Evolutionary conservation across 441 rosid genomes (phyloP), one percentile per base, ranked within the genome.

Genomic region (Brassica hybrid): DNA sequence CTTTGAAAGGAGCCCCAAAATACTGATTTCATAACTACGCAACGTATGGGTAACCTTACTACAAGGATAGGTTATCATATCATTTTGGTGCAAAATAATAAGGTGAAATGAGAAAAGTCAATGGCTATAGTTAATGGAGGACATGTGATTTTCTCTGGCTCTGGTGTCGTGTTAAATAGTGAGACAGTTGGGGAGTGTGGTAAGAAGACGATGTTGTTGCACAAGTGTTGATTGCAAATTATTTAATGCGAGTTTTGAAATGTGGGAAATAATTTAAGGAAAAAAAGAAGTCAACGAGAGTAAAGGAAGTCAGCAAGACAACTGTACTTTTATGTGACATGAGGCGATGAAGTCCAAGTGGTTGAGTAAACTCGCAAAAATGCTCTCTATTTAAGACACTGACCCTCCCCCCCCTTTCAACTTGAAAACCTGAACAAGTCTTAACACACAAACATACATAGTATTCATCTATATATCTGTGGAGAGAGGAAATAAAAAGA

Each of bases 91-190:
- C 64, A 60, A 36, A 41, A 9, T 52, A 32, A 32, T 52, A 32
- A 32, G 10, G 9, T 43, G 45, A 19, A 27, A n/a, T 14, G 23
- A 61, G 60, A 58, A 64, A 77, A 77, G 80, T 77, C 76, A 77
- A 77, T 54, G 80, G 71, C 61, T 77, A 50, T 48, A 13, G 38
- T 69, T 41, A 77, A 71, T 64, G 80, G 65, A 71, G 80, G 45
- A 70, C 3, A 76, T 70, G 71, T 71, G 80, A 34, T 69, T 64
- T 21, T 32, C 34, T 60, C 36, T 25, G 65, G 10, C 38, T 63
- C 41, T 27, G 32, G 57, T 25, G 18, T 6, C 10, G 7, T 68
- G 69, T 54, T 76, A 64, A 71, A 54, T 76, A 32, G 72, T 18
- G 7, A 71, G 61, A 62, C 76, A 65, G 76, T 77, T 65, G 80